Conservation (phyloP, 768 basidiomycete genomes). For the Suillus subalutaceus region DNA sequence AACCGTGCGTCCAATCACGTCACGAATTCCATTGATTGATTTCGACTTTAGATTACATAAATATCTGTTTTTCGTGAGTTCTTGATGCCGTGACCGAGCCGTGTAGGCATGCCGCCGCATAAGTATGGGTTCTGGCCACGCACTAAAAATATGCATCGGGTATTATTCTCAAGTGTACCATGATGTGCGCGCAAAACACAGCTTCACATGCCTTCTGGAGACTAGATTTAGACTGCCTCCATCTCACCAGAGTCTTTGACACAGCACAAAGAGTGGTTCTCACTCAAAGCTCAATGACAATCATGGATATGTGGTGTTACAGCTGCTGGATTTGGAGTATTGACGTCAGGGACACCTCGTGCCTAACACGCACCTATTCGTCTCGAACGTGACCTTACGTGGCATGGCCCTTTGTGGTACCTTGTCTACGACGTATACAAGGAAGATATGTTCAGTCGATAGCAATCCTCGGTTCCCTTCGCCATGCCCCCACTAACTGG, state of each 20-base stretch:
- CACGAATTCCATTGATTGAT: neutral
- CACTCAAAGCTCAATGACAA: neutral
- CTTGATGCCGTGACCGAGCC: neutral
- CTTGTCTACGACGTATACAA: neutral
- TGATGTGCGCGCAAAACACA: neutral
- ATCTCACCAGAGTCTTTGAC: too few relatives aligned
- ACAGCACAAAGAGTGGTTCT: too few relatives aligned
- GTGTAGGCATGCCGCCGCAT: too few relatives aligned
- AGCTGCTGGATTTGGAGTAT: neutral
- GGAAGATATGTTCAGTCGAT: neutral
- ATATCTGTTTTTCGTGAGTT: neutral
- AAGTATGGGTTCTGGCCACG: neutral
- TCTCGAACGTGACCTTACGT: neutral
- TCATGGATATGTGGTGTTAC: neutral
- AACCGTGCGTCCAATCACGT: too few relatives aligned
- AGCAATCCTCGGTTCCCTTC: constrained; percentile 2
- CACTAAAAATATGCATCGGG: neutral
- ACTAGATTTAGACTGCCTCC: too few relatives aligned
- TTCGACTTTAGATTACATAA: constrained; percentile 3
- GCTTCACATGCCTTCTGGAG: neutral
- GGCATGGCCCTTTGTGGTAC: neutral
- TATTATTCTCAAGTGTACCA: neutral
- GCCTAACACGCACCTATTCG: neutral
- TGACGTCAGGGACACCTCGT: neutral
- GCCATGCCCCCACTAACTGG: neutral